Evolutionary conservation across 176 grass and related monocot species (phyloP).

Genomic region (Thalia dealbata): DNA sequence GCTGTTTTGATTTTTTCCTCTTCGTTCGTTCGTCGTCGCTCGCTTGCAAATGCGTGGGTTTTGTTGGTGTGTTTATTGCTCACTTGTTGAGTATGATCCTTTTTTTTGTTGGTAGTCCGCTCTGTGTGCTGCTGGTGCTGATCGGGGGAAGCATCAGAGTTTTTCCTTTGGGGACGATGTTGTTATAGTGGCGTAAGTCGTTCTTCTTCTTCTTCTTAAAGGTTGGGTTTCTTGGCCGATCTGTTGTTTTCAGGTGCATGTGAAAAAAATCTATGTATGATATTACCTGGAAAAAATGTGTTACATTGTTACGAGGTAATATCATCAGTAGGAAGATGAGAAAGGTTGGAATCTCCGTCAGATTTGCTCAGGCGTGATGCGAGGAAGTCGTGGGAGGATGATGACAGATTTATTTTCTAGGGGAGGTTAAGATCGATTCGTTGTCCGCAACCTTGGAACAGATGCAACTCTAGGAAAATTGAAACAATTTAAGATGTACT

Average conservation of each 20-base stretch:
- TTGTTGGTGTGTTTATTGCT: background rate
- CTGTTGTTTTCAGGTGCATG: background rate
- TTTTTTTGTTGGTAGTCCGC: conserved; percentile 31
- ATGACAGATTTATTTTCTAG: no score
- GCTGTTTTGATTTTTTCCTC: background rate
- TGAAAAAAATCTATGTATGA: background rate
- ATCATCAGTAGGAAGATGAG: no score
- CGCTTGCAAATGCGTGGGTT: background rate
- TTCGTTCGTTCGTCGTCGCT: background rate
- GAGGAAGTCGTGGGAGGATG: no score
- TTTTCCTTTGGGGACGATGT: conserved; percentile 68
- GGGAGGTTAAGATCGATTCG: background rate
- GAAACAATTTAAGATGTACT: no score
- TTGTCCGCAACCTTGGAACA: background rate
- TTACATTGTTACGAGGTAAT: background rate
- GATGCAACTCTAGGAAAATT: no score
- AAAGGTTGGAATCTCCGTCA: no score
- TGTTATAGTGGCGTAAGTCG: conserved; percentile 92
- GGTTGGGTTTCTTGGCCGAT: background rate
- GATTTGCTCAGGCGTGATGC: no score
- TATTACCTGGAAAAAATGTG: no score
- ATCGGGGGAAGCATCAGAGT: conserved; percentile 39
- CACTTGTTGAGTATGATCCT: background rate
- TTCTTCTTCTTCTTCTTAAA: background rate
- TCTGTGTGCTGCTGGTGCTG: conserved; percentile 55